A percentile compares a stretch with the other conserved stretches of the same genome.
Evolutionary conservation across 495 filamentous ascomycete species (phyloP).

Genomic region (Hyaloscypha finlandica): DNA sequence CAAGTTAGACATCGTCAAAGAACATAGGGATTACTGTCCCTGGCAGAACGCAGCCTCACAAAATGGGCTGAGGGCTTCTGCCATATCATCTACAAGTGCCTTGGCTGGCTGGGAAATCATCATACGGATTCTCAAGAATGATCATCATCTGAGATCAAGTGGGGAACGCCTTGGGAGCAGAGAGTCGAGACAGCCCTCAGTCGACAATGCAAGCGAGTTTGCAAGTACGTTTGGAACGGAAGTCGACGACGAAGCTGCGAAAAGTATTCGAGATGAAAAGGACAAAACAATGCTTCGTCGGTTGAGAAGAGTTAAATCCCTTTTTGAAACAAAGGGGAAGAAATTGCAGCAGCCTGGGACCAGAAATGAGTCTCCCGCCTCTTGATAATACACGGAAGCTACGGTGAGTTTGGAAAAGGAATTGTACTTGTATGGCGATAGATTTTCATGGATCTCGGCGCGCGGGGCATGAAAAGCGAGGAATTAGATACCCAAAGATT

Average conservation of each 20-base stretch:
- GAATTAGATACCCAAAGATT: background rate
- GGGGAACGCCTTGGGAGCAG: slow-evolving; percentile 5
- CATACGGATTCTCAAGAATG: slow-evolving; percentile 30
- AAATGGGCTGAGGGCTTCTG: slow-evolving; percentile 24
- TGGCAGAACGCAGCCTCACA: slow-evolving; percentile 70
- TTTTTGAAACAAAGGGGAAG: slow-evolving; percentile 56
- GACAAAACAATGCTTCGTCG: slow-evolving; percentile 57
- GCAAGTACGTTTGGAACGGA: slow-evolving; percentile 18
- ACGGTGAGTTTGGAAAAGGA: background rate
- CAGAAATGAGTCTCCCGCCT: background rate
- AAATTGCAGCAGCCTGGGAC: slow-evolving; percentile 32
- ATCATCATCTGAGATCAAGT: slow-evolving; percentile 26
- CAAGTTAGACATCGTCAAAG: slow-evolving; percentile 63
- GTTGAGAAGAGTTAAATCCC: slow-evolving; percentile 55
- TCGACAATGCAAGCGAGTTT: slow-evolving; percentile 22
- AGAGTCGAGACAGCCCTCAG: slow-evolving; percentile 10
- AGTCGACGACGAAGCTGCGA: slow-evolving; percentile 43
- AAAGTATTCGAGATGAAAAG: slow-evolving; percentile 48
- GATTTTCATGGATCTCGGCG: background rate
- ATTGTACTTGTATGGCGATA: background rate
- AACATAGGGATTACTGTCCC: slow-evolving; percentile 82
- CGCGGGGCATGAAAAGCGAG: background rate
- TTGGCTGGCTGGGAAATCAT: slow-evolving; percentile 32
- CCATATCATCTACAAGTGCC: slow-evolving; percentile 4
- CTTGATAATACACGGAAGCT: background rate